Percentiles rank a stretch among this genome's conserved stretches.
These are phyloP conservation scores for Phycomyces blakesleeanus DNA, from an alignment of 192 early-diverging fungal genomes.

Conservation along the genomic window DNA sequence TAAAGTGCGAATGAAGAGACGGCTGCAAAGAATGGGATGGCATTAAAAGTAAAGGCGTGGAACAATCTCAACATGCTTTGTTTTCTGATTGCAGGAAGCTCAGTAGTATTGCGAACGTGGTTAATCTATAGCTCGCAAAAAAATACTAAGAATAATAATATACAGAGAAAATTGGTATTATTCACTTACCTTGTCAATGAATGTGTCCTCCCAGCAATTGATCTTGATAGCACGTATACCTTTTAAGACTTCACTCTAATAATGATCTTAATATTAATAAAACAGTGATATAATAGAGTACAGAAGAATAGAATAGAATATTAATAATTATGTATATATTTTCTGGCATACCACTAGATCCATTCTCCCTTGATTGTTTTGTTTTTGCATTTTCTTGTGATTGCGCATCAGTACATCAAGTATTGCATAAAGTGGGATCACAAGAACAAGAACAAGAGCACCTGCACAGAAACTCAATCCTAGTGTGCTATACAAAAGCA, in stretches of 20 bases:
- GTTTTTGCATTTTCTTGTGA: constrained; percentile 79
- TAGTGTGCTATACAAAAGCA: constrained; percentile 76
- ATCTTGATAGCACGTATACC: not conserved
- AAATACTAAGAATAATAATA: not conserved
- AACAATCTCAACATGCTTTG: constrained; percentile 3
- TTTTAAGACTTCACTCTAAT: not conserved
- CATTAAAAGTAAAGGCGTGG: constrained; percentile 8
- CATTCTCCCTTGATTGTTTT: constrained; percentile 73
- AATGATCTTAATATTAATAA: not conserved
- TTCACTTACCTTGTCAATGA: not conserved
- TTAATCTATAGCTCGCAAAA: not conserved
- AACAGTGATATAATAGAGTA: not conserved
- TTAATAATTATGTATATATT: not conserved
- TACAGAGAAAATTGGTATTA: not conserved
- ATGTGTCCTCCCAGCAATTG: not conserved
- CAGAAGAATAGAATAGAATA: too few species aligned
- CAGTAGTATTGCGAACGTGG: constrained; percentile 23
- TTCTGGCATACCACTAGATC: constrained; percentile 54
- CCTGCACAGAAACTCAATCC: constrained; percentile 83
- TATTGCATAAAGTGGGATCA: constrained; percentile 71
- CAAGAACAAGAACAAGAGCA: constrained; percentile 73
- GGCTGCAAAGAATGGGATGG: constrained; percentile 20
- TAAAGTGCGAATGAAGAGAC: constrained; percentile 46
- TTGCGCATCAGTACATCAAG: constrained; percentile 63
- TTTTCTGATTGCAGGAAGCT: constrained; percentile 43